These are phyloP conservation scores for Termitomyces sp. DNA, from an alignment of 768 basidiomycete species.

Conservation along the genomic window DNA sequence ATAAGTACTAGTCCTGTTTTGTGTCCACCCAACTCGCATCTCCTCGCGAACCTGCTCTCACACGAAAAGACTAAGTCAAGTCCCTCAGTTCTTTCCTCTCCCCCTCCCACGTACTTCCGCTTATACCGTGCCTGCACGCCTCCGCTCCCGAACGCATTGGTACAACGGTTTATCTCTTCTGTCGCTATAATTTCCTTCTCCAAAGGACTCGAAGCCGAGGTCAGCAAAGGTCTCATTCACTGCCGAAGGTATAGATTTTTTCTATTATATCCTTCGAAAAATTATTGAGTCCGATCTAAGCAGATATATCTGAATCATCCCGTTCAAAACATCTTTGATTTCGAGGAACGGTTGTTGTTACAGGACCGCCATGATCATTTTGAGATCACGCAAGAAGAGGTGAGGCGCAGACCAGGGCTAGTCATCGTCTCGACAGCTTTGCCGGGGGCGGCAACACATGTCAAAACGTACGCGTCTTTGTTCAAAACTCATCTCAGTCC, in stretches of 20 bases:
- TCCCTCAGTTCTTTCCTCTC: no score
- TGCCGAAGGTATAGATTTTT: constrained; percentile 34
- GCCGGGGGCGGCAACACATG: constrained; percentile 67
- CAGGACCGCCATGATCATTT: constrained; percentile 49
- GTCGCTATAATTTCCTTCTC: constrained; percentile 8
- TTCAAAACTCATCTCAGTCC: no score
- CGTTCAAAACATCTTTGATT: constrained; percentile 16
- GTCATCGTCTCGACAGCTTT: constrained; percentile 87
- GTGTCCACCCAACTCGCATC: no score
- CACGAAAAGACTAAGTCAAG: no score
- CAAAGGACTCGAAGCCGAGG: constrained; percentile 12
- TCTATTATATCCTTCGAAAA: background rate
- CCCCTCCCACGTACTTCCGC: no score
- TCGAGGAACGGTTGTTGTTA: no score
- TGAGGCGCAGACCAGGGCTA: constrained; percentile 73
- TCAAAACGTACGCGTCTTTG: constrained; percentile 67
- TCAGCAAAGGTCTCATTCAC: constrained; percentile 38
- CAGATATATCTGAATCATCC: constrained; percentile 43
- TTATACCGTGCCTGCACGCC: no score
- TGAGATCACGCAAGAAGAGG: constrained; percentile 61
- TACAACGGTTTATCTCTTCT: no score
- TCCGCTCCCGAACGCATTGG: no score
- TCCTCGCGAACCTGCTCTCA: no score
- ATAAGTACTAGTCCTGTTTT: no score
- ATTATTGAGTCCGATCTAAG: constrained; percentile 23